Evolutionary conservation across 2,329 filamentous ascomycete genomes (phyloP).

Genomic region (Huntiella savannae): DNA sequence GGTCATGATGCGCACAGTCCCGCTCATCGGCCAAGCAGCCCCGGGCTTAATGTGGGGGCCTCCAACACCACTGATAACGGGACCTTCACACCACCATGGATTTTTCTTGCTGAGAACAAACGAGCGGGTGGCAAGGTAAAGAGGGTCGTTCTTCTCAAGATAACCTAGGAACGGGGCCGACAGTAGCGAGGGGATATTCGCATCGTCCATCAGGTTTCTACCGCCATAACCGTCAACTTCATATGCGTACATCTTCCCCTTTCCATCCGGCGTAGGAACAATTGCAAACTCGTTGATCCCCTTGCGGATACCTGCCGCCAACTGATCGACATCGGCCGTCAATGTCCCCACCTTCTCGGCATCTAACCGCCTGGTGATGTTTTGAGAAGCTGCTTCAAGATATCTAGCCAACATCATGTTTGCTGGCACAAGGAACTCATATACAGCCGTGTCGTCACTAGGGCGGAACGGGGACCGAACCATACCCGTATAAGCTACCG

Average conservation of each 20-base stretch:
- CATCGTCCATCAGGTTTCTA: slow-evolving; percentile 50
- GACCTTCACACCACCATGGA: slow-evolving; percentile 55
- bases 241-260: slow-evolving; percentile 47
- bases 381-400: slow-evolving; percentile 28
- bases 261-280: slow-evolving; percentile 28
- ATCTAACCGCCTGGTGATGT: slow-evolving; percentile 21
- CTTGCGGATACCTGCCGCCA: slow-evolving; percentile 43
- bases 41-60: slow-evolving; percentile 45
- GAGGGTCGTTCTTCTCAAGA: slow-evolving; percentile 33
- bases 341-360: slow-evolving; percentile 37
- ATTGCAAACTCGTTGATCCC: slow-evolving; percentile 56
- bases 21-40: slow-evolving; percentile 36
- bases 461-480: slow-evolving; percentile 78
- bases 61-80: slow-evolving; percentile 52
- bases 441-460: slow-evolving; percentile 70
- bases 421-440: slow-evolving; percentile 73
- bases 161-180: slow-evolving; percentile 47
- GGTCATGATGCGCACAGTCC: slow-evolving; percentile 33
- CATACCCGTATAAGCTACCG: slow-evolving; percentile 57
- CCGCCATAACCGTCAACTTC: slow-evolving; percentile 59
- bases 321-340: slow-evolving; percentile 31
- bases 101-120: slow-evolving; percentile 63
- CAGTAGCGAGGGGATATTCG: slow-evolving; percentile 49
- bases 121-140: slow-evolving; percentile 61
- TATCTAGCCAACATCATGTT: slow-evolving; percentile 69